These are phyloP conservation scores for Penicillium manginii DNA, from an alignment of 495 filamentous ascomycete genomes.

Conservation along the genomic window DNA sequence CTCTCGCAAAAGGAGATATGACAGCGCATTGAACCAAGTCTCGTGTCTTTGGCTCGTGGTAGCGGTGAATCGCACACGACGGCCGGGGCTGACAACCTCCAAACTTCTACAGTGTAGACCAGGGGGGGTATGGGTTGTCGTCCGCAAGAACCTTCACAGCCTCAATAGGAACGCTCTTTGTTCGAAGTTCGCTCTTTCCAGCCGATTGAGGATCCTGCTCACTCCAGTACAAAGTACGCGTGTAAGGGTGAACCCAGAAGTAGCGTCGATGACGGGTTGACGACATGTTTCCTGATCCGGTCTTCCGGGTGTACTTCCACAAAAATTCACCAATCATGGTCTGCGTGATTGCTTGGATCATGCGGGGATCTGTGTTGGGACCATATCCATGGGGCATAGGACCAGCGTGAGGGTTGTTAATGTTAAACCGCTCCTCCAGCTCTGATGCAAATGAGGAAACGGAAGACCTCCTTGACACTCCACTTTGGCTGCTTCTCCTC, in stretches of 20 bases:
- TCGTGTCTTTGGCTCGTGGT: slow-evolving; percentile 92
- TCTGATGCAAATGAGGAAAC: slow-evolving; percentile 95
- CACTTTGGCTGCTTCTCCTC: slow-evolving; percentile 52
- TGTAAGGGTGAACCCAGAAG: slow-evolving; percentile 99
- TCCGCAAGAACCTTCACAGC: slow-evolving; percentile 91
- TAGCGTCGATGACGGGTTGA: slow-evolving; percentile 88
- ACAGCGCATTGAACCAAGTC: slow-evolving; percentile 98
- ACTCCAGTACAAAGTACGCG: slow-evolving; percentile 95
- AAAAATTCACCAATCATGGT: slow-evolving; percentile 99
- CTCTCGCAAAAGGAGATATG: slow-evolving; percentile 84
- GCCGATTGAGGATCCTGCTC: slow-evolving; percentile 82
- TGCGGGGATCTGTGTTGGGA: slow-evolving; percentile 82
- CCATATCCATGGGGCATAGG: slow-evolving; percentile 58
- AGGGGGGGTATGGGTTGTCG: slow-evolving; percentile 90
- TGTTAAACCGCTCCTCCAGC: slow-evolving; percentile 86
- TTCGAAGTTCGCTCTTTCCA: slow-evolving; percentile 75
- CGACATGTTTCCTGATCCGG: slow-evolving; percentile 84
- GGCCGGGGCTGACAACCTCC: slow-evolving; percentile 85
- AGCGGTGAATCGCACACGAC: slow-evolving; percentile 89
- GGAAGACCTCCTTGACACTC: slow-evolving; percentile 75
- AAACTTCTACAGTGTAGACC: slow-evolving; percentile 93
- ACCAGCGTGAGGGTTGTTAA: slow-evolving; percentile 55
- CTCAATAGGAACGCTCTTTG: slow-evolving; percentile 95
- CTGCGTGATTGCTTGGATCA: slow-evolving; percentile 99
- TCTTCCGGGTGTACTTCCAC: slow-evolving; percentile 97